Base-by-base conservation (phyloP, 2,329 filamentous ascomycete genomes). In the Taxawa tesnikishii region DNA sequence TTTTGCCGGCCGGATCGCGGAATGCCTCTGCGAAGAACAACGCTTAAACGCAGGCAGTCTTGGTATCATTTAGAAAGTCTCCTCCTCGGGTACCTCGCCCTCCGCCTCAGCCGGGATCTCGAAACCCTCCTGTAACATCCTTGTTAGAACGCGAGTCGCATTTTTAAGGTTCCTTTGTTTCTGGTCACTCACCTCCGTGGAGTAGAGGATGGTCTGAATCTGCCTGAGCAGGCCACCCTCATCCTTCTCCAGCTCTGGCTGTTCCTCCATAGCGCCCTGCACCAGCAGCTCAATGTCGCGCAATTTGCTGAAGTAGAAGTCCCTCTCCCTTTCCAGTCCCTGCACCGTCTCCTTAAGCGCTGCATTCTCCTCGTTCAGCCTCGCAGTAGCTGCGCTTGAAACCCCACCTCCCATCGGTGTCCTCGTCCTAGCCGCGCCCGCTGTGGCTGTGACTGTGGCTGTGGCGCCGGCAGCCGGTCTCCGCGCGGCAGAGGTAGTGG, bases 241-340 rank as follows among this genome's bases (percentile, higher is more conserved):
- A 39, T 93, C 82, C 71, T 92, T 88, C 63, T 94, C 90, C 31
- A 96, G 63, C 61, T 93, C 80, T 0, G 87, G 87, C 44, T 94
- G 83, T 41, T 84, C 81, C 47, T 98, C 90, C 51, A 92, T 80
- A 8, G 87, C 85, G 50, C 83, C 81, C 65, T 98, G 90, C 34
- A 98, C 73, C 48, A 98, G 65, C 43, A 98, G 66, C 63, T 98
- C 90, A 47, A 98, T 98, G 54, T 98, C 90, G 38, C 90, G 74
- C 43, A 98, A 70, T 68, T 98, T 98, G 70, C 83, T 92, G 62
- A 98, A 98, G 68, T 98, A 98, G 57, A 98, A 98, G 58, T 98
- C 90, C 30, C 90, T 74, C 66, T 98, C 90, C 48, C 90, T 79
- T 68, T 98, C 90, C 26, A 98, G 68, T 2, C 90, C 90, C 9